phyloP scores from a whole-genome alignment of 2,329 filamentous ascomycete species.

The Trichoderma endophyticum region DNA sequence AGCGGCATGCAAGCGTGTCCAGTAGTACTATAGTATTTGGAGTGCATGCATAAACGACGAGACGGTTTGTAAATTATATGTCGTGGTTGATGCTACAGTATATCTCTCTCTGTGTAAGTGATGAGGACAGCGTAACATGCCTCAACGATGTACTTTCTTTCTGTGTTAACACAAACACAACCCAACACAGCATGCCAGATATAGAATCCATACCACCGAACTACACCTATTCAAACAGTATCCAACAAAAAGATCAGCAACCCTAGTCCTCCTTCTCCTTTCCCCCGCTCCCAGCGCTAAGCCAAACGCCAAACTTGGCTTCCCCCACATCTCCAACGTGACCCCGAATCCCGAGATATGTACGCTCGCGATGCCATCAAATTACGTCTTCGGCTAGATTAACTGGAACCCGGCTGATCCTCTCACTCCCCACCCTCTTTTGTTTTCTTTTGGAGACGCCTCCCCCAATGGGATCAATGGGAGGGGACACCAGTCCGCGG shows the following conservation, averaged over 20 bases:
- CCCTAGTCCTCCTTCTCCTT: not conserved
- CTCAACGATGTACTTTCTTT: not conserved
- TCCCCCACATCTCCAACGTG: conserved; percentile 10
- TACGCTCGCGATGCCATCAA: not conserved
- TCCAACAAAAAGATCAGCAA: not conserved
- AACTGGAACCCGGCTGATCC: not conserved
- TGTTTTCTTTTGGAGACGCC: not conserved
- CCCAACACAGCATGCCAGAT: not conserved
- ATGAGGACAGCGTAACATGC: not conserved
- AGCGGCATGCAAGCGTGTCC: not conserved
- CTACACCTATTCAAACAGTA: not conserved
- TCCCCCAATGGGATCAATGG: not conserved
- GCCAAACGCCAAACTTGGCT: not conserved
- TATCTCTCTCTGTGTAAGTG: not conserved
- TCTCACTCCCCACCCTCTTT: conserved; percentile 2
- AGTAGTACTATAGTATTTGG: not conserved
- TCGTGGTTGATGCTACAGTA: not conserved
- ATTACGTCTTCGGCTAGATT: conserved; percentile 6
- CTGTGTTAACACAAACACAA: not conserved
- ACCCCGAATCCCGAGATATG: conserved; percentile 16
- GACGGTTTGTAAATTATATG: not conserved
- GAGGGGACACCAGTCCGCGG: not conserved
- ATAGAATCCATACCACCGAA: not conserved
- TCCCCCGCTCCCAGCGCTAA: conserved; percentile 5
- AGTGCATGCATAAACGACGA: not conserved